Conservation (phyloP, 257 asterid species). For the Linderniella brevidens region DNA sequence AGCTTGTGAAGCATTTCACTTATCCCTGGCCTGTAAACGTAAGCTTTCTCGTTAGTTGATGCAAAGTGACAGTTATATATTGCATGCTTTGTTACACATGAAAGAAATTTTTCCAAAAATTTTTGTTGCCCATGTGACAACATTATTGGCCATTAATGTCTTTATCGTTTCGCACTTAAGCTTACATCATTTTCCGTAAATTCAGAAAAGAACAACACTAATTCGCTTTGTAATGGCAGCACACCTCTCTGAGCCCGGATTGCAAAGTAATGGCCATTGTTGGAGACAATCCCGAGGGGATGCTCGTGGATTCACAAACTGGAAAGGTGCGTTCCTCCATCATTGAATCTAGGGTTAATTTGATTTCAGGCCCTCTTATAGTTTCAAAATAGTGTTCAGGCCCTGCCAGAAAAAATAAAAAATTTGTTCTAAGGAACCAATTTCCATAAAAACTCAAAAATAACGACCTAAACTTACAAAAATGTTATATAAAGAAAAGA, state of each 20-base stretch:
- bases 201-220: neutral
- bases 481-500: too few relatives aligned
- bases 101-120: neutral
- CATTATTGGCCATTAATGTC: neutral
- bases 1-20: slow-evolving; percentile 22
- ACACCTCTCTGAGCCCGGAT: slow-evolving; percentile 52
- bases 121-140: too few relatives aligned
- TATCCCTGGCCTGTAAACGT: slow-evolving; percentile 35
- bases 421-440: neutral
- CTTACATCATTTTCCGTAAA: neutral
- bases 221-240: slow-evolving; percentile 23
- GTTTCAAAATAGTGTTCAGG: too few relatives aligned
- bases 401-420: neutral
- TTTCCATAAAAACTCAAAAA: neutral
- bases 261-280: slow-evolving; percentile 40
- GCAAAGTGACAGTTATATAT: neutral
- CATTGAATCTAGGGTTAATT: slow-evolving; percentile 1
- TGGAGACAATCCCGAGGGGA: slow-evolving; percentile 55
- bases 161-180: neutral
- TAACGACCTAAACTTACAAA: too few relatives aligned
- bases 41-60: neutral
- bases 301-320: slow-evolving; percentile 49
- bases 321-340: slow-evolving; percentile 34
- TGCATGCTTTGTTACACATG: neutral
- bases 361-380: slow-evolving; percentile 1